Evolutionary conservation across 495 filamentous ascomycete genomes (phyloP).

Genomic region (Tuber brumale): DNA sequence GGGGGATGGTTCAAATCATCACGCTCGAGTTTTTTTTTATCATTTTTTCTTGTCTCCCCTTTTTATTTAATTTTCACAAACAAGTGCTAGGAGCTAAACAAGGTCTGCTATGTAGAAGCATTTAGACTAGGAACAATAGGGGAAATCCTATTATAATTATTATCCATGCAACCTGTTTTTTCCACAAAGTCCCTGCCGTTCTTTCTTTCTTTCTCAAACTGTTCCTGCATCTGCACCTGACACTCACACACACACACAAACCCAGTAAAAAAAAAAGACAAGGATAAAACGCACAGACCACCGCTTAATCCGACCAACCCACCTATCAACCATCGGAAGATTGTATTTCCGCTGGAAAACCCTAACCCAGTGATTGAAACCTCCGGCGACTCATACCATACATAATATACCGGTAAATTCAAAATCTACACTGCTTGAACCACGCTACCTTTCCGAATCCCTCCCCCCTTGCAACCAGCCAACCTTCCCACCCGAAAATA

Average conservation of each 20-base stretch:
- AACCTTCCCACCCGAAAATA: background rate
- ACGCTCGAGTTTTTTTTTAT: background rate
- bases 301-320: background rate
- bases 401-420: background rate
- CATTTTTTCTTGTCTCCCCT: background rate
- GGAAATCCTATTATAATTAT: too few species aligned
- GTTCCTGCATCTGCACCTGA: constrained; percentile 2
- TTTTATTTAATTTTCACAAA: too few species aligned
- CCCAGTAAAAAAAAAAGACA: background rate
- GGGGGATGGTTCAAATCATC: background rate
- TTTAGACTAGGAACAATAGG: background rate
- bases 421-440: background rate
- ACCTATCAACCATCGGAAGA: background rate
- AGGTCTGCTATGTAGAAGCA: background rate
- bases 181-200: background rate
- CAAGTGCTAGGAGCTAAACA: background rate
- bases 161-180: background rate
- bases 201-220: background rate
- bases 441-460: background rate
- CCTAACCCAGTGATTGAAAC: background rate
- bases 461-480: background rate
- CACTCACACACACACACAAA: background rate
- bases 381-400: background rate
- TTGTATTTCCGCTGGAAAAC: background rate
- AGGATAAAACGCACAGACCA: background rate